A percentile compares a stretch with the other conserved stretches of the same genome.
These are phyloP conservation scores for Suillus alpinus DNA, from an alignment of 768 basidiomycete genomes.

Conservation along the genomic window DNA sequence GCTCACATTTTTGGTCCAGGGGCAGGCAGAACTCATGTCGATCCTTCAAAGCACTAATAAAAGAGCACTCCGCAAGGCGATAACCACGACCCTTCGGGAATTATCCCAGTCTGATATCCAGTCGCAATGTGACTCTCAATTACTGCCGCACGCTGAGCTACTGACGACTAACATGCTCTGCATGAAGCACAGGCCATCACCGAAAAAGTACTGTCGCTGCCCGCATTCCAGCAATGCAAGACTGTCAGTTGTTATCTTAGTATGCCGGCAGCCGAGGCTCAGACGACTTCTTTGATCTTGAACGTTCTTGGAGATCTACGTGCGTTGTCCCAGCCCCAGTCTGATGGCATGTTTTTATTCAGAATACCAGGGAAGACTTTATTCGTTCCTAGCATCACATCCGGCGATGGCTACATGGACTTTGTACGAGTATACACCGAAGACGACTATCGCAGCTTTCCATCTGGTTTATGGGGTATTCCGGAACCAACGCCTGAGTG, in stretches of 20 bases:
- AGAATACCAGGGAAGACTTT: slow-evolving; percentile 52
- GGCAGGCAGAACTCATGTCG: slow-evolving; percentile 19
- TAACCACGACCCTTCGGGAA: slow-evolving; percentile 42
- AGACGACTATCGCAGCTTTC: slow-evolving; percentile 56
- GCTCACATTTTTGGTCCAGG: neutral
- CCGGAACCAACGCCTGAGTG: slow-evolving; percentile 55
- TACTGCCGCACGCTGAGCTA: neutral
- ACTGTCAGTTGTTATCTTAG: slow-evolving; percentile 74
- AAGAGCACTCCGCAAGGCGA: slow-evolving; percentile 48
- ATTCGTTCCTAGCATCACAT: slow-evolving; percentile 66
- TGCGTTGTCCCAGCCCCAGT: slow-evolving; percentile 25
- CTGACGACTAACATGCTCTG: slow-evolving; percentile 5
- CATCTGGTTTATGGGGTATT: slow-evolving; percentile 71
- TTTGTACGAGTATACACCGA: slow-evolving; percentile 59
- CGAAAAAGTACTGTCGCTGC: slow-evolving; percentile 44
- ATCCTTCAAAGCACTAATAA: slow-evolving; percentile 44
- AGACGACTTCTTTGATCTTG: slow-evolving; percentile 51
- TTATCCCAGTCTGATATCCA: slow-evolving; percentile 46
- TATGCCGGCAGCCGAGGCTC: slow-evolving; percentile 72
- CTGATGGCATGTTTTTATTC: neutral
- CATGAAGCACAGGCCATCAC: slow-evolving; percentile 36
- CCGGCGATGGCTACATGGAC: slow-evolving; percentile 53
- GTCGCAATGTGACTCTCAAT: slow-evolving; percentile 51
- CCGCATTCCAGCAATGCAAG: slow-evolving; percentile 47
- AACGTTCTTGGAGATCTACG: slow-evolving; percentile 52